Conservation (phyloP, 108 stramenopile genomes). For the Cylindrotheca fusiformis region DNA sequence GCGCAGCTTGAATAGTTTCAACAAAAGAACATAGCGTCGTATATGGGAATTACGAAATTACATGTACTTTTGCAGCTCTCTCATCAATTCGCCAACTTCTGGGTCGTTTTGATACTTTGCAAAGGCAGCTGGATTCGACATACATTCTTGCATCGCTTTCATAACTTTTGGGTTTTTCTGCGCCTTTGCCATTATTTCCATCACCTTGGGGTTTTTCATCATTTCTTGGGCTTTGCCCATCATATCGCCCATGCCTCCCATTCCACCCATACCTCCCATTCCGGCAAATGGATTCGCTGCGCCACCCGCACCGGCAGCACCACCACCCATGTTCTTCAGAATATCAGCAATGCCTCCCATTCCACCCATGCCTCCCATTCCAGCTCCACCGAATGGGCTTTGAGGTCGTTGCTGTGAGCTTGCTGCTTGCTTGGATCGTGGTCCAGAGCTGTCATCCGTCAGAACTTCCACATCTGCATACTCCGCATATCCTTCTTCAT, state of each 20-base stretch:
- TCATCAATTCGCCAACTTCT: slow-evolving; percentile 65
- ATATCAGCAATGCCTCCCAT: slow-evolving; percentile 74
- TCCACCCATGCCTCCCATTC: slow-evolving; percentile 54
- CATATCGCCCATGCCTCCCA: slow-evolving; percentile 44
- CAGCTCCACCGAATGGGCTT: slow-evolving; percentile 19
- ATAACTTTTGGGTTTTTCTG: slow-evolving; percentile 69
- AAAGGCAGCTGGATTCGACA: slow-evolving; percentile 80
- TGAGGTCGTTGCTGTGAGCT: slow-evolving; percentile 45
- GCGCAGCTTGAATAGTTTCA: no score
- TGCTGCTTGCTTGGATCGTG: slow-evolving; percentile 44
- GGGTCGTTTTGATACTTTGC: slow-evolving; percentile 84
- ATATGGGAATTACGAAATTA: no score
- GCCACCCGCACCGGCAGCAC: slow-evolving; percentile 31
- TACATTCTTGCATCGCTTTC: slow-evolving; percentile 79
- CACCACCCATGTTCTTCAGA: slow-evolving; percentile 69
- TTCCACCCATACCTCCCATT: slow-evolving; percentile 36
- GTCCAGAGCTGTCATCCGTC: slow-evolving; percentile 57
- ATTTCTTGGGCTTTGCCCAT: slow-evolving; percentile 74
- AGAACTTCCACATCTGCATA: slow-evolving; percentile 80
- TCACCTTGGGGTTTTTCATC: slow-evolving; percentile 81
- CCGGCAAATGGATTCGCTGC: slow-evolving; percentile 12
- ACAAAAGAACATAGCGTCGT: no score
- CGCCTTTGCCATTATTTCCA: slow-evolving; percentile 66
- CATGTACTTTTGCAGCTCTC: slow-evolving; percentile 62
- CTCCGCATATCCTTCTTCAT: slow-evolving; percentile 60